A percentile compares a stretch with the other conserved stretches of the same genome.
Evolutionary conservation across 768 basidiomycete genomes (phyloP).

Genomic region (Pisolithus sp.): DNA sequence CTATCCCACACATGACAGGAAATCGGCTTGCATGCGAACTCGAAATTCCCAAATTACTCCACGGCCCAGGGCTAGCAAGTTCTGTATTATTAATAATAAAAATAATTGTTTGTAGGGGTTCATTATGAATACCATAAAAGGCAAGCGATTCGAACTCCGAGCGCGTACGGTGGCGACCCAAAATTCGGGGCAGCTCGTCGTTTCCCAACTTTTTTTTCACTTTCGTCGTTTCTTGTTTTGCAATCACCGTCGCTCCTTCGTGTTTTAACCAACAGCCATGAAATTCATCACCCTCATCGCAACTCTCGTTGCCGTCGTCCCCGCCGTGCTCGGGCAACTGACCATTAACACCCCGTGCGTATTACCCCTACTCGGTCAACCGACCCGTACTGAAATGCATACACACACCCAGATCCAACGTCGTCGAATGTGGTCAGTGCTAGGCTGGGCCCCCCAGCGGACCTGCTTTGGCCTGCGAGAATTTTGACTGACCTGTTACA

Average conservation of each 20-base stretch:
- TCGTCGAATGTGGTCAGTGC: constrained; percentile 47
- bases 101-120: too few species aligned
- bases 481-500: constrained; percentile 17
- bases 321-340: constrained; percentile 35
- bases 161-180: too few species aligned
- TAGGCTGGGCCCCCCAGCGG: too few species aligned
- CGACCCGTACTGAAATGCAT: not conserved
- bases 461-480: too few species aligned
- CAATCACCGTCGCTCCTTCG: constrained; percentile 11
- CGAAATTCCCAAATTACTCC: too few species aligned
- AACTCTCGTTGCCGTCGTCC: constrained; percentile 24
- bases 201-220: not conserved
- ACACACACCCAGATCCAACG: constrained; percentile 28
- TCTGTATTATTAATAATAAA: too few species aligned
- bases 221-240: too few species aligned
- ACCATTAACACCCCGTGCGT: constrained; percentile 70
- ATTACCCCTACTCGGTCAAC: constrained; percentile 4
- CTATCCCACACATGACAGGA: too few species aligned
- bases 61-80: too few species aligned
- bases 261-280: constrained; percentile 21
- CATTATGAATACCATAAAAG: too few species aligned
- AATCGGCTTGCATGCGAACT: too few species aligned
- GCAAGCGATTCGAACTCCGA: too few species aligned
- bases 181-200: constrained; percentile 4
- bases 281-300: constrained; percentile 27